Base-by-base conservation (phyloP, 2,329 filamentous ascomycete genomes). In the Trichoderma sp. region DNA sequence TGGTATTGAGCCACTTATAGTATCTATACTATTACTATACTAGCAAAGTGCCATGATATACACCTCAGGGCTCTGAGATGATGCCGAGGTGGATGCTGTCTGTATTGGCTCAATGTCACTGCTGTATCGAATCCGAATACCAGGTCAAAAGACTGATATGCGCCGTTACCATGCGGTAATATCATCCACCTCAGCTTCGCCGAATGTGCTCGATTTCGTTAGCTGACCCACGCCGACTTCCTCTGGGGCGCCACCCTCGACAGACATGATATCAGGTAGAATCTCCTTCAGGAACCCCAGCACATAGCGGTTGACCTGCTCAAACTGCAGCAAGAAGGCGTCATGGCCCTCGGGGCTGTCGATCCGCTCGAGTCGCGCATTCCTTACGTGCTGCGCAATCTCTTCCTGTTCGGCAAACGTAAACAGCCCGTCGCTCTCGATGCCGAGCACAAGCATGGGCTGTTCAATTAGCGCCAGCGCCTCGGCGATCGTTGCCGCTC, bases 321-420 rank as follows among this genome's bases (percentile, higher is more conserved):
- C 93, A 76, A 99, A 99, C 79, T 99, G 94, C 65, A 99, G 81
- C 74, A 99, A 80, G 78, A 99, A 99, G 0, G 95, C 95, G 78
- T 99, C 95, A 74, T 99, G 95, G 1, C 95, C 95, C 77, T 99
- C 95, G 0, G 93, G 91, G 69, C 92, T 96, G 74, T 98, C 93
- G 69, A 99, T 99, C 56, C 89, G 92, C 78, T 93, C 89, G 29
- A 99, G 81, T 12, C 87, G 86, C 1, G 92, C 89, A 73, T 94
- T 84, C 3, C 90, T 90, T 70, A 98, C 93, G 68, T 91, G 88
- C 39, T 89, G 87, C 0, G 94, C 95, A 64, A 99, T 83, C 80
- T 98, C 93, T 78, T 97, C 85, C 81, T 99, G 95, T 81, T 99
- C 95, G 6, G 93, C 93, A 78, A 97, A 98, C 0, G 94, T 98